These are phyloP conservation scores for Chara braunii DNA, from an alignment of 139 green algal species.

Conservation along the genomic window DNA sequence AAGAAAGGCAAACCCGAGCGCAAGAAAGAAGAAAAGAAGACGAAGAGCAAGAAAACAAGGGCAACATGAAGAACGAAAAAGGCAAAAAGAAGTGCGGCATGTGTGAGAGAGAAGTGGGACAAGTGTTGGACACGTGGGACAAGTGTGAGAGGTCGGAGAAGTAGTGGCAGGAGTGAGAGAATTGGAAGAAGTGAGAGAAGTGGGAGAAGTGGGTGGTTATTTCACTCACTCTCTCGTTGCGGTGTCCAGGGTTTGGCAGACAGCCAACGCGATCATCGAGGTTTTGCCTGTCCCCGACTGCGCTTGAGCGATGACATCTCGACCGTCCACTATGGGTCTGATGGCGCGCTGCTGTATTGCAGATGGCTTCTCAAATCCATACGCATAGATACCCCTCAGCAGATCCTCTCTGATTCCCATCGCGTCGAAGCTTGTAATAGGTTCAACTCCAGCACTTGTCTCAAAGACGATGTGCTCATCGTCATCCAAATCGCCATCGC, in stretches of 20 bases:
- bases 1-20: too few relatives aligned
- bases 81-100: too few relatives aligned
- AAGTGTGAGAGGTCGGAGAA: too few relatives aligned
- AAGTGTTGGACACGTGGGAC: too few relatives aligned
- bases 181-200: slow-evolving; percentile 7
- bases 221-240: slow-evolving; percentile 55
- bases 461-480: slow-evolving; percentile 38
- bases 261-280: slow-evolving; percentile 82
- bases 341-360: slow-evolving; percentile 96
- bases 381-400: slow-evolving; percentile 85
- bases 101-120: too few relatives aligned
- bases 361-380: slow-evolving; percentile 95
- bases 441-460: slow-evolving; percentile 69
- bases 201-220: neutral
- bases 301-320: slow-evolving; percentile 91
- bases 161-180: neutral
- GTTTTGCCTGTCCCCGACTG: slow-evolving; percentile 98
- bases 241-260: slow-evolving; percentile 83
- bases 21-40: too few relatives aligned
- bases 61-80: too few relatives aligned
- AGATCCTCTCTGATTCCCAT: slow-evolving; percentile 91
- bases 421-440: slow-evolving; percentile 74
- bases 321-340: slow-evolving; percentile 75
- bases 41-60: too few relatives aligned
- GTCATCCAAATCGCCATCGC: too few relatives aligned